Evolutionary conservation across 2,329 filamentous ascomycete species (phyloP).

Genomic region (Hymenoscyphus albidus): DNA sequence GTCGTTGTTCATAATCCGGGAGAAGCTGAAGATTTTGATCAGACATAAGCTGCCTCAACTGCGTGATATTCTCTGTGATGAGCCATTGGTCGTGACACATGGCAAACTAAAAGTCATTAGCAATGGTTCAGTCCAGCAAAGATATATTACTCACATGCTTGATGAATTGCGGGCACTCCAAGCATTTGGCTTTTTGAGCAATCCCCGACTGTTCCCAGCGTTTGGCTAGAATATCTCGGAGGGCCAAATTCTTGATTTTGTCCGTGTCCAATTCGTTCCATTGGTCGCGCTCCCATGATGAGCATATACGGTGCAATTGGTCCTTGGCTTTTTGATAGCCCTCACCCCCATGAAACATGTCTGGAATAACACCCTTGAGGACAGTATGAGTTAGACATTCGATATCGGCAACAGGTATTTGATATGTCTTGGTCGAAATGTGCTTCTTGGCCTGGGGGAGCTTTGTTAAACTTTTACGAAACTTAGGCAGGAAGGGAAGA

Average conservation of each 20-base stretch:
- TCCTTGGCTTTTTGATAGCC: slow-evolving; percentile 55
- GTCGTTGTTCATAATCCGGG: slow-evolving; percentile 93
- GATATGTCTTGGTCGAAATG: slow-evolving; percentile 63
- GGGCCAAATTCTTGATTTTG: slow-evolving; percentile 75
- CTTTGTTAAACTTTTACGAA: slow-evolving; percentile 63
- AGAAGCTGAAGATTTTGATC: slow-evolving; percentile 94
- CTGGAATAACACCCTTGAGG: slow-evolving; percentile 55
- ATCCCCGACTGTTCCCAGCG: slow-evolving; percentile 59
- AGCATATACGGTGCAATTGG: slow-evolving; percentile 64
- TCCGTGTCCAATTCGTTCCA: slow-evolving; percentile 85
- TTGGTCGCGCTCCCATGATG: slow-evolving; percentile 66
- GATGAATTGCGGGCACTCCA: slow-evolving; percentile 72
- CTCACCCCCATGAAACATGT: slow-evolving; percentile 54
- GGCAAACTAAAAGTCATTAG: slow-evolving; percentile 59
- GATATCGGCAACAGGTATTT: slow-evolving; percentile 72
- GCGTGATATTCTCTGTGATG: slow-evolving; percentile 87
- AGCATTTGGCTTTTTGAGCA: slow-evolving; percentile 61
- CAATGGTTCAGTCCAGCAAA: neutral
- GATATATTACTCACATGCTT: slow-evolving; percentile 67
- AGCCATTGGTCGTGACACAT: slow-evolving; percentile 98
- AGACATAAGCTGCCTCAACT: slow-evolving; percentile 83
- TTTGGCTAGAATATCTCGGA: slow-evolving; percentile 75
- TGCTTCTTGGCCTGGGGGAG: slow-evolving; percentile 64
- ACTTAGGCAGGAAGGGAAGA: slow-evolving; percentile 73
- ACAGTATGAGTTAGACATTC: slow-evolving; percentile 77